These are phyloP conservation scores for Lodderomyces jiufengensis DNA, from an alignment of 1,139 yeast genomes.

Conservation along the genomic window DNA sequence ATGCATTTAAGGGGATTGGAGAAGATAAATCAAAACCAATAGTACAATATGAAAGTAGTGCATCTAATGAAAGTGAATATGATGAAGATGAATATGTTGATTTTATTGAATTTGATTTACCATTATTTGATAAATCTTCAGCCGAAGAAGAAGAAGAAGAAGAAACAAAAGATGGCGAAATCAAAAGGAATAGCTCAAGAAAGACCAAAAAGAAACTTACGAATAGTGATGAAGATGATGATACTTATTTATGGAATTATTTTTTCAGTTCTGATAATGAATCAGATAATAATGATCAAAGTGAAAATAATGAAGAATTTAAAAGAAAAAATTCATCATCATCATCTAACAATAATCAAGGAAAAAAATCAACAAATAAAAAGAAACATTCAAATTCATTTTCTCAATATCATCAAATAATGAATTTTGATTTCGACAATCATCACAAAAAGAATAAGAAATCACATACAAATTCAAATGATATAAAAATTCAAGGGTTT, in stretches of 20 bases:
- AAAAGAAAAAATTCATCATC: not conserved
- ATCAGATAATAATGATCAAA: constrained; percentile 21
- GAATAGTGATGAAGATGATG: constrained; percentile 48
- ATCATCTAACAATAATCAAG: not conserved
- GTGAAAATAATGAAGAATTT: not conserved
- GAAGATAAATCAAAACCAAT: constrained; percentile 21
- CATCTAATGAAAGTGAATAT: constrained; percentile 15
- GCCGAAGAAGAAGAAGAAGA: constrained; percentile 22
- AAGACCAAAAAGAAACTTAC: constrained; percentile 13
- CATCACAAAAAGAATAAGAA: not conserved
- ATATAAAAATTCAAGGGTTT: not conserved
- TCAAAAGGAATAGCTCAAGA: constrained; percentile 11
- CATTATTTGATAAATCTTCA: constrained; percentile 20
- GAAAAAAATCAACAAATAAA: too few relatives aligned
- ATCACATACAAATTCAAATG: not conserved
- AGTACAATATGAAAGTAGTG: constrained; percentile 29
- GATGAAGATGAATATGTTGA: constrained; percentile 32
- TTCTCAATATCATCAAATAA: too few relatives aligned
- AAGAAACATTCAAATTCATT: too few relatives aligned
- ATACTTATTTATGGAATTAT: constrained; percentile 53
- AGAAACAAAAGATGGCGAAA: constrained; percentile 3
- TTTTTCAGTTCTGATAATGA: constrained; percentile 47
- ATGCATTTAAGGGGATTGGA: constrained; percentile 23
- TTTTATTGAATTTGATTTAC: constrained; percentile 28
- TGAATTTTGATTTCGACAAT: too few relatives aligned